Base-by-base conservation (phyloP, 495 filamentous ascomycete genomes). In the Pyronema domesticum region DNA sequence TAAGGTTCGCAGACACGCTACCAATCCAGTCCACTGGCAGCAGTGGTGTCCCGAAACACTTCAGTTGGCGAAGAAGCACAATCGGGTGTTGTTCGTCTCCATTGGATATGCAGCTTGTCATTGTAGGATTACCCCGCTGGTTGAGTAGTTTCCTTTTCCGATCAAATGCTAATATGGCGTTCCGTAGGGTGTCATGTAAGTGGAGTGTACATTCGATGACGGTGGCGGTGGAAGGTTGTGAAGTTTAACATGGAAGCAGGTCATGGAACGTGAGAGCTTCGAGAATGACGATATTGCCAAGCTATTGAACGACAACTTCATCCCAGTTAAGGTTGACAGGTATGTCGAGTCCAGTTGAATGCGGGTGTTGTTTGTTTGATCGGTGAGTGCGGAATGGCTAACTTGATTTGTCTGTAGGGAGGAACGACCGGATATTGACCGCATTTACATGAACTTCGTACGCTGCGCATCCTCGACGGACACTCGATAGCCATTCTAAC, bases 401-500 rank as follows among this genome's bases (percentile, higher is more conserved):
- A 62, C 51, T 18, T 47, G 46, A 39, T 49, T 8, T 46, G 43
- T 48, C 15, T 51, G 55, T 13, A 65, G 63, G 33, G 91, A 98
- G 67, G 89, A 95, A 67, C 82, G 89, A 36, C 91, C 93, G 1
- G 89, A 96, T 66, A 78, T 96, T 60, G 91, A 98, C 65, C 82
- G 86, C 51, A 88, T 96, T 55, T 98, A 96, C 66, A 94, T 95
- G 84, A 94, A 95, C 70, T 98, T 93, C 70, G 85, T 93, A 56
- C 55, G 62, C 35, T 15, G 37, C 23, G 13, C 13, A 42, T 36
- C 7, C 18, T 39, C 51, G 6, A 10, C 14, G 42, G 34, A 19
- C 30, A 3, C 35, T 56, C 9, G 10, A 14, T 15, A 49, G 45
- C 53, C n/a, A 0, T 43, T 53, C n/a, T 62, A 37, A 63, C 37